Evolutionary conservation across 345 rosid genomes (phyloP), one percentile per base, ranked within the genome.

Genomic region (Camelina sativa): DNA sequence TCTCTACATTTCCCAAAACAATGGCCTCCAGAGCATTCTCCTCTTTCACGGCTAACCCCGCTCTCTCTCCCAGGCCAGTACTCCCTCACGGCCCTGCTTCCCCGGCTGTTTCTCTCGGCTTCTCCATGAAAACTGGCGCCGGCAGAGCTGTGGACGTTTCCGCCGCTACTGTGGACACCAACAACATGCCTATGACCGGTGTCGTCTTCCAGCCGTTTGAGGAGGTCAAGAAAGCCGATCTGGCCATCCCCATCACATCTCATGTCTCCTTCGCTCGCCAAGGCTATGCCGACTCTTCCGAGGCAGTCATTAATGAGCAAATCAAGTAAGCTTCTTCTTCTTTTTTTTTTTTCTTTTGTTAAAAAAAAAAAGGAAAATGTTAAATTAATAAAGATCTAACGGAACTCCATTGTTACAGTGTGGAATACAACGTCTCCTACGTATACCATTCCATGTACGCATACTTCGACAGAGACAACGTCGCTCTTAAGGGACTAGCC

Each of bases 361-460:
- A 9, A 34, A 1, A 34, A 34, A 34, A 7, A 34, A 34, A 1
- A 34, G 2, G n/a, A 44, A 51, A 63, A 61, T n/a, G 41, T 25
- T 8, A 15, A 52, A 65, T 1, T 7, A 4, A 50, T 5, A 19
- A 3, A 40, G 62, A 67, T 56, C 73, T 54, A 46, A 67, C 51
- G 40, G 17, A 6, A 46, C 23, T 51, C 40, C 11, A 11, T 40
- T 67, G 53, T 65, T 58, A 19, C 83, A 91, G 97, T 78, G 97
- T 91, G 84, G 97, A 91, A 70, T 91, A 89, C 85, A 89, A 84
- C 60, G 86, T 82, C 7, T 89, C 97, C 12, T 91, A 89, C 46
- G 88, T 82, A 17, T 91, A 89, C 89, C 96, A 89, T 68, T 83
- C 96, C n/a, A 32, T 91, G 90, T 89, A 64, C 48, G 97, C 93